Percentiles rank a stretch among this genome's conserved stretches.
phyloP scores from a whole-genome alignment of 108 stramenopile genomes.

The Skeletonema tropicum region DNA sequence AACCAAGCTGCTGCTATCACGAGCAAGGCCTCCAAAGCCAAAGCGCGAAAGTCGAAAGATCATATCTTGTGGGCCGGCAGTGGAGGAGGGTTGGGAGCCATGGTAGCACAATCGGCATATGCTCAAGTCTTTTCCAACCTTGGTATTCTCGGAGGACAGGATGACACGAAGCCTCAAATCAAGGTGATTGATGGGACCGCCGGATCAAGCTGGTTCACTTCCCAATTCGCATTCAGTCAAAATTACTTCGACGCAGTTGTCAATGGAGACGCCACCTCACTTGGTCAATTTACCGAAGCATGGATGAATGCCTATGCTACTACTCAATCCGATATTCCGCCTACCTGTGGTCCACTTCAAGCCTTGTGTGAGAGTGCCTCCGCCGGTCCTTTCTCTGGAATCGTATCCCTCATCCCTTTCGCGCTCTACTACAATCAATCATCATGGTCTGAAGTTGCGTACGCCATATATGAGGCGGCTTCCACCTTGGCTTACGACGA shows the following conservation, averaged over 20 bases:
- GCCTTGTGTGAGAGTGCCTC: not conserved
- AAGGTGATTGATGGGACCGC: not conserved
- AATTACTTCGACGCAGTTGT: constrained; percentile 5
- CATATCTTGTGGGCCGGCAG: not conserved
- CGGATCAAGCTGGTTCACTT: constrained; percentile 3
- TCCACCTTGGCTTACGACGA: not conserved
- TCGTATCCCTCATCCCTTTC: not conserved
- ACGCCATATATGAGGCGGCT: not conserved
- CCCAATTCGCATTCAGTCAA: constrained; percentile 2
- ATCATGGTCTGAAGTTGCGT: not conserved
- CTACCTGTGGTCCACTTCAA: not conserved
- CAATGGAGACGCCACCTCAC: not conserved
- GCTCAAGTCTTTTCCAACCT: constrained; percentile 10
- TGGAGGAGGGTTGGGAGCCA: constrained; percentile 5
- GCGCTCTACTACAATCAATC: not conserved
- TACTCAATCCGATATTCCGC: not conserved
- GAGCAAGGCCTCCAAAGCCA: too few species aligned
- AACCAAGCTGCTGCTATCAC: too few species aligned
- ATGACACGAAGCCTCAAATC: constrained; percentile 1
- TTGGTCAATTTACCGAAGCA: constrained; percentile 6
- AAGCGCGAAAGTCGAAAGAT: not conserved
- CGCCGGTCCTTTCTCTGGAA: not conserved
- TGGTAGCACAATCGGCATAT: constrained; percentile 14
- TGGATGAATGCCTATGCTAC: constrained; percentile 15
- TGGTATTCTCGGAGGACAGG: not conserved